Conservation (phyloP, 371 early-diverging fungal genomes). For the Mycotypha africana region DNA sequence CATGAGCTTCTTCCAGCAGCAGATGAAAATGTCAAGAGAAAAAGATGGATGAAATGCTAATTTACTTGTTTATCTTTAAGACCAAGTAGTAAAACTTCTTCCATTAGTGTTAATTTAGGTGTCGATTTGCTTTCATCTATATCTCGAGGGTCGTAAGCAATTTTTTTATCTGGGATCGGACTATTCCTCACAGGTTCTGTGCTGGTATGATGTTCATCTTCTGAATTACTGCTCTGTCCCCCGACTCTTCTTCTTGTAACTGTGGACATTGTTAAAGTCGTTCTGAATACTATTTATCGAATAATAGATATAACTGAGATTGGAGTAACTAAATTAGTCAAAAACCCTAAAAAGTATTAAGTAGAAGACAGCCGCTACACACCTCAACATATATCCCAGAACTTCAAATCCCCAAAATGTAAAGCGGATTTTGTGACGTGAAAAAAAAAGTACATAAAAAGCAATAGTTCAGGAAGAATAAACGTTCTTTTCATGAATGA, state of each 20-base stretch:
- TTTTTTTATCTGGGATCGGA: constrained; percentile 32
- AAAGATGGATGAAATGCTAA: not conserved
- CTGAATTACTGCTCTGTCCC: constrained; percentile 21
- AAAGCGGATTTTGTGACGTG: too few species aligned
- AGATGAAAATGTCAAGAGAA: not conserved
- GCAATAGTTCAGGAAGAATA: too few species aligned
- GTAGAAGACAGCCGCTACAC: too few species aligned
- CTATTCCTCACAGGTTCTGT: constrained; percentile 3
- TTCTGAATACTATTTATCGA: too few species aligned
- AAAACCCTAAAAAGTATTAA: too few species aligned
- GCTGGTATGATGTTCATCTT: constrained; percentile 16
- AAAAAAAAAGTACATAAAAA: too few species aligned
- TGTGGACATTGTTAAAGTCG: constrained; percentile 42
- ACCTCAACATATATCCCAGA: too few species aligned
- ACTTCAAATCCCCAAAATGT: too few species aligned
- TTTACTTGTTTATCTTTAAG: constrained; percentile 89
- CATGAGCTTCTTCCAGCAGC: too few species aligned
- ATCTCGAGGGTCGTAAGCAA: constrained; percentile 46
- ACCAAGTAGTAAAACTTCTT: constrained; percentile 90
- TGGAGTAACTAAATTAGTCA: too few species aligned
- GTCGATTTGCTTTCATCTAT: constrained; percentile 59
- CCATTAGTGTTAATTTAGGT: constrained; percentile 85
- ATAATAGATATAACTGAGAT: too few species aligned
- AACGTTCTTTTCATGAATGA: too few species aligned
- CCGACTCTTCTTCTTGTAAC: constrained; percentile 40